Evolutionary conservation across 2,329 filamentous ascomycete species (phyloP).

Genomic region (Fusarium goolgardi): DNA sequence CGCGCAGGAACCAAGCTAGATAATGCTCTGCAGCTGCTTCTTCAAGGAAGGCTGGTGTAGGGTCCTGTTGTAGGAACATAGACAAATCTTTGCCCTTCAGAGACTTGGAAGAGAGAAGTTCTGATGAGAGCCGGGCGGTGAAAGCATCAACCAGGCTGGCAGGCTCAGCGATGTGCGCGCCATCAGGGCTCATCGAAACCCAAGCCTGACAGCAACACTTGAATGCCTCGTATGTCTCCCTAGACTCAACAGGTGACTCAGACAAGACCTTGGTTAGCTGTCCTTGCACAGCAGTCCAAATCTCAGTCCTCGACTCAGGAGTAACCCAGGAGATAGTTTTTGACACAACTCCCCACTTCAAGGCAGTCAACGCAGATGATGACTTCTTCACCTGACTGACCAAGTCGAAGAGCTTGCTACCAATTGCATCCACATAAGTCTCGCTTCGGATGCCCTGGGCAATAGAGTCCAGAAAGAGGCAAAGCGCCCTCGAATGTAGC

Average conservation of each 20-base stretch:
- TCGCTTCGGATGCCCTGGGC: constrained; percentile 57
- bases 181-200: constrained; percentile 55
- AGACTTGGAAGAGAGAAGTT: constrained; percentile 44
- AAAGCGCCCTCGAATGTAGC: constrained; percentile 49
- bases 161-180: constrained; percentile 46
- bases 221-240: constrained; percentile 56
- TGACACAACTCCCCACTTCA: constrained; percentile 58
- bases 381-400: constrained; percentile 48
- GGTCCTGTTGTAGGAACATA: constrained; percentile 22
- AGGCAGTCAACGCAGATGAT: constrained; percentile 48
- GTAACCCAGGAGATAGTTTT: constrained; percentile 52
- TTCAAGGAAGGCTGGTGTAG: constrained; percentile 43
- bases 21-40: constrained; percentile 49
- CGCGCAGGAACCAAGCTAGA: constrained; percentile 51
- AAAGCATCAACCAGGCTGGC: constrained; percentile 52
- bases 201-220: constrained; percentile 55
- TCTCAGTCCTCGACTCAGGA: constrained; percentile 45
- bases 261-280: constrained; percentile 51
- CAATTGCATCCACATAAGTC: constrained; percentile 57
- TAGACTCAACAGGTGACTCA: constrained; percentile 49
- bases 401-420: constrained; percentile 54
- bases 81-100: constrained; percentile 42
- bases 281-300: constrained; percentile 52
- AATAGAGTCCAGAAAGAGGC: constrained; percentile 58
- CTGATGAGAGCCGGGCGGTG: constrained; percentile 49